Evolutionary conservation across 1,284 basidiomycete species (phyloP).

Genomic region (Cutaneotrichosporon cyanovorans): DNA sequence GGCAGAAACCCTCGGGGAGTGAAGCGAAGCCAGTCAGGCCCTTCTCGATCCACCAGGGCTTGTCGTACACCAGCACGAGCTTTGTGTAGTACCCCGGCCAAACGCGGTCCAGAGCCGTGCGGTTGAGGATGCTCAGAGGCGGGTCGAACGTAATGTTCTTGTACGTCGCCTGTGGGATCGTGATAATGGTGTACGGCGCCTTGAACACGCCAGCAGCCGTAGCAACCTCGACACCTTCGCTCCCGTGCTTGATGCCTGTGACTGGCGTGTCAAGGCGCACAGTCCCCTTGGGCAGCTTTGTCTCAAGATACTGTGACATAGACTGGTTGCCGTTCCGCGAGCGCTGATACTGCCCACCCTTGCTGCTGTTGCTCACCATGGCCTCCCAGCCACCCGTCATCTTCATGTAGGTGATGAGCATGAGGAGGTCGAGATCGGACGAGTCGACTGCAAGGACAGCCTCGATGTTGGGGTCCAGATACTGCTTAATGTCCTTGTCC

Average conservation of each 20-base stretch:
- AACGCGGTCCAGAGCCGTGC: constrained; percentile 5
- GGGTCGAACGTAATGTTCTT: constrained; percentile 6
- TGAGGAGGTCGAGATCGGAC: too few species aligned
- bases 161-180: constrained; percentile 2
- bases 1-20: neutral
- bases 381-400: constrained; percentile 2
- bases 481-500: neutral
- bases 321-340: constrained; percentile 11
- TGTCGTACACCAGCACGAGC: constrained; percentile 10
- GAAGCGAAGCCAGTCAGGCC: constrained; percentile 3
- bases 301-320: constrained; percentile 9
- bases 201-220: constrained; percentile 2
- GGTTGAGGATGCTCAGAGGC: constrained; percentile 3
- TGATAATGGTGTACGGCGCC: neutral
- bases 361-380: neutral
- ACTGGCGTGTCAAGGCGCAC: constrained; percentile 6
- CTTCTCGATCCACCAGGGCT: constrained; percentile 10
- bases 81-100: constrained; percentile 10
- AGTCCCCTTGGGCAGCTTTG: constrained; percentile 3
- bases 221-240: neutral
- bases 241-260: too few species aligned
- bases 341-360: constrained; percentile 15
- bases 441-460: too few species aligned
- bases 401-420: neutral
- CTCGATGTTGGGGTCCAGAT: too few species aligned